Conservation (phyloP, 2,329 filamentous ascomycete species). For the Neurospora sp. region DNA sequence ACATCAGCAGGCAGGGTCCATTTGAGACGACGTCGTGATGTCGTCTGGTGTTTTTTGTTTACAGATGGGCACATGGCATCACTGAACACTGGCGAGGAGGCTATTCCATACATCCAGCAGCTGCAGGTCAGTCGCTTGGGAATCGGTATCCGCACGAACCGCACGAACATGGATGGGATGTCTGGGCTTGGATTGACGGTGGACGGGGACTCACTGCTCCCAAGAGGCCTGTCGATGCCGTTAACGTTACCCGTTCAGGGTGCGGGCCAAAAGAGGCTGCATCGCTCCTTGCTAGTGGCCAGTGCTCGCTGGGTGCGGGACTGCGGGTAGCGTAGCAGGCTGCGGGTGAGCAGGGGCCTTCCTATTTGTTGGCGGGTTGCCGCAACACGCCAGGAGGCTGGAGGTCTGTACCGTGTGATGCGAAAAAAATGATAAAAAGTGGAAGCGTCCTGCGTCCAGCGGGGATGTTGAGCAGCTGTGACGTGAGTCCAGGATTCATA, state of each 20-base stretch:
- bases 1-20: background rate
- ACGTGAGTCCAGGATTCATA: conserved; percentile 10
- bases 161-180: conserved; percentile 1
- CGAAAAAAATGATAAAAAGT: conserved; percentile 9
- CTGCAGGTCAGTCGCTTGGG: background rate
- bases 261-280: conserved; percentile 1
- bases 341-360: conserved; percentile 2
- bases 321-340: background rate
- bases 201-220: background rate
- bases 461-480: conserved; percentile 10
- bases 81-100: background rate
- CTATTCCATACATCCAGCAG: background rate
- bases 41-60: background rate
- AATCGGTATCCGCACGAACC: background rate
- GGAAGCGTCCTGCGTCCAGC: conserved; percentile 8
- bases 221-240: background rate
- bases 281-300: background rate
- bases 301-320: conserved; percentile 1
- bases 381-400: conserved; percentile 10
- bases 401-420: conserved; percentile 16
- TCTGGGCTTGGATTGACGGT: background rate
- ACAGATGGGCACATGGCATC: background rate
- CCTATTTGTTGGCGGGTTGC: conserved; percentile 11
- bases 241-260: background rate
- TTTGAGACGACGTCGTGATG: background rate